A percentile compares a stretch with the other conserved stretches of the same genome.
These are phyloP conservation scores for Raphidocelis subcapitata DNA, from an alignment of 139 green algal species.

Conservation along the genomic window DNA sequence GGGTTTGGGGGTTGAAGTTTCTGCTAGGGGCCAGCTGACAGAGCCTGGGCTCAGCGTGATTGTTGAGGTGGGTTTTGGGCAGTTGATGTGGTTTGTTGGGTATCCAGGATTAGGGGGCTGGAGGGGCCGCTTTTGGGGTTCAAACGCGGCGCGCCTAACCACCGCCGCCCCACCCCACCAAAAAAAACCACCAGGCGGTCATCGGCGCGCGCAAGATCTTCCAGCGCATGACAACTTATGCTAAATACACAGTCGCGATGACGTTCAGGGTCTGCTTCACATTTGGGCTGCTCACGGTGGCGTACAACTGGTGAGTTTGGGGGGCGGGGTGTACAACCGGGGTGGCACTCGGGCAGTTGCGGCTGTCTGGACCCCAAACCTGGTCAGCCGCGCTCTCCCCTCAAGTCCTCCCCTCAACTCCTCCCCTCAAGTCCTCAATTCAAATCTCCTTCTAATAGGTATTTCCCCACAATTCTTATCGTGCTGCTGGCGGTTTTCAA, in stretches of 20 bases:
- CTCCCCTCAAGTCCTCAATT: no score
- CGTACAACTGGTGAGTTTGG: slow-evolving; percentile 76
- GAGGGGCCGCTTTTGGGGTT: no score
- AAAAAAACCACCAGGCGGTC: slow-evolving; percentile 56
- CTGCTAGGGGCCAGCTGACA: no score
- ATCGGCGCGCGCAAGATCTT: slow-evolving; percentile 86
- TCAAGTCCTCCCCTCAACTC: no score
- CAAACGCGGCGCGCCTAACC: no score
- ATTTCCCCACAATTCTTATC: slow-evolving; percentile 83
- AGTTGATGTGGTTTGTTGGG: no score
- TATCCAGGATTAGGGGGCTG: no score
- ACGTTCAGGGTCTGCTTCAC: slow-evolving; percentile 89
- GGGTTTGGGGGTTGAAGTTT: no score
- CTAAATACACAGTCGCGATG: slow-evolving; percentile 86
- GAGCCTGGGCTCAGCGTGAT: slow-evolving; percentile 60
- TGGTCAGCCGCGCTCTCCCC: no score
- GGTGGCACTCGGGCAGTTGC: background rate
- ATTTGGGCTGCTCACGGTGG: slow-evolving; percentile 80
- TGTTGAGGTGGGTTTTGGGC: slow-evolving; percentile 43
- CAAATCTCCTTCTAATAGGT: no score
- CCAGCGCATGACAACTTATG: slow-evolving; percentile 89
- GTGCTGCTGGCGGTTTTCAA: slow-evolving; percentile 90
- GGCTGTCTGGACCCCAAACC: background rate
- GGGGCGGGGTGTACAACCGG: background rate
- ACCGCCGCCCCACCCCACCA: no score